Conservation (phyloP, 2,329 filamentous ascomycete genomes). For the Arthrinium phaeospermum region DNA sequence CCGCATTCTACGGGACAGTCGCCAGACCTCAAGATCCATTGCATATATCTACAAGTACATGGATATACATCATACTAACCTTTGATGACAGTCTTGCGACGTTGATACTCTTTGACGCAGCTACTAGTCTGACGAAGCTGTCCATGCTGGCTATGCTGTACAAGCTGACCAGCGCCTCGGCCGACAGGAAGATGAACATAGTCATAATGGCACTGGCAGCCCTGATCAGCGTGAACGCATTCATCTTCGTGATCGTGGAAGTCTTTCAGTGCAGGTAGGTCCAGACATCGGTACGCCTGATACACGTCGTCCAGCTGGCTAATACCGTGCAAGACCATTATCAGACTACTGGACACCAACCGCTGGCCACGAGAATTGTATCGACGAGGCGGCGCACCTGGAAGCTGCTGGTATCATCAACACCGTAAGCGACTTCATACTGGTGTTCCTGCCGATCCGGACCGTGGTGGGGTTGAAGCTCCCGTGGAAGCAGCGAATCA, state of each 20-base stretch:
- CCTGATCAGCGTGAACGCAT: conserved; percentile 38
- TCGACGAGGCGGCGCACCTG: conserved; percentile 56
- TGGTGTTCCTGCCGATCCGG: conserved; percentile 57
- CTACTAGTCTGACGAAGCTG: conserved; percentile 47
- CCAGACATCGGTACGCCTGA: neutral
- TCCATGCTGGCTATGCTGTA: conserved; percentile 48
- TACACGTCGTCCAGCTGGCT: conserved; percentile 32
- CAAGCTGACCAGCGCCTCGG: conserved; percentile 41
- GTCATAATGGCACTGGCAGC: conserved; percentile 37
- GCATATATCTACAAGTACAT: too few species aligned
- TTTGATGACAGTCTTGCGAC: conserved; percentile 35
- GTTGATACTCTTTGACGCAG: conserved; percentile 43
- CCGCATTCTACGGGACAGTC: neutral
- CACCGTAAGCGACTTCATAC: conserved; percentile 62
- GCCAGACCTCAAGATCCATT: too few species aligned
- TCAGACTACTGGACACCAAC: conserved; percentile 43
- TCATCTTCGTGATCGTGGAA: conserved; percentile 44
- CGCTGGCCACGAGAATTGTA: conserved; percentile 41
- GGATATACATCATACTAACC: neutral
- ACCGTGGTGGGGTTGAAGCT: conserved; percentile 52
- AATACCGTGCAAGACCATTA: conserved; percentile 41
- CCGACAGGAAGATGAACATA: conserved; percentile 36
- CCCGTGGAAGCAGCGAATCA: conserved; percentile 51
- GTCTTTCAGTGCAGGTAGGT: conserved; percentile 47
- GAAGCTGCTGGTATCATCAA: conserved; percentile 63